Base-by-base conservation (phyloP, 2,329 filamentous ascomycete genomes). In the Didymellaceae sp. region DNA sequence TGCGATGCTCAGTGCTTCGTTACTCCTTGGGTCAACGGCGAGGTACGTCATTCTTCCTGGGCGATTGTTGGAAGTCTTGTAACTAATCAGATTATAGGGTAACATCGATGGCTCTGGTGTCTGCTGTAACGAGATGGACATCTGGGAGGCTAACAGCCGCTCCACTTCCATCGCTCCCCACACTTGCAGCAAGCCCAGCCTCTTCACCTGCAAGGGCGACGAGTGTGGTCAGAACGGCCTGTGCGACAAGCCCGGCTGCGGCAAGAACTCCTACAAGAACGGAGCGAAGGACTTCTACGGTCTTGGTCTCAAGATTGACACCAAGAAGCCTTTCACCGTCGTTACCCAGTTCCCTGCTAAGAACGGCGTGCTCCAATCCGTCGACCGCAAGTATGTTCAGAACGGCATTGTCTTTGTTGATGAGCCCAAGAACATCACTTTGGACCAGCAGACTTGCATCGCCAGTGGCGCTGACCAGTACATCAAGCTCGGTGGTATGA, bases 261-360 rank as follows among this genome's bases (percentile, higher is more conserved):
- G 59, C 17, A 67, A 67, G 35, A 73, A 73, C 58, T 66, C 70
- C 4, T 73, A 72, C 54, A 53, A 53, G 22, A 45, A 48, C 14
- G 55, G 51, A 9, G 65, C 58, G 20, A 63, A 63, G 42, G 43
- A 56, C 32, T 71, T 59, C 57, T 73, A 73, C 38, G 65, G 62
- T 8, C 55, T 46, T 10, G 49, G 56, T 21, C 54, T 62, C 20
- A 85, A 75, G 41, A 74, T 89, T 59, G 81, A 87, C 67, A 86
- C 84, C 45, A 80, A 71, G 55, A 75, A 78, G 66, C 81, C 82
- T 61, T 71, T 88, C 61, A 88, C 85, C 7, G 84, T 89, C 18
- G 82, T 88, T 49, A 88, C 86, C 8, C 85, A 88, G 70, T 88
- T 88, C 75, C 72, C 84, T 59, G 82, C 81, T 45, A 82, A 79